phyloP scores from a whole-genome alignment of 768 basidiomycete species.

The Candolleomyces aberdarensis region DNA sequence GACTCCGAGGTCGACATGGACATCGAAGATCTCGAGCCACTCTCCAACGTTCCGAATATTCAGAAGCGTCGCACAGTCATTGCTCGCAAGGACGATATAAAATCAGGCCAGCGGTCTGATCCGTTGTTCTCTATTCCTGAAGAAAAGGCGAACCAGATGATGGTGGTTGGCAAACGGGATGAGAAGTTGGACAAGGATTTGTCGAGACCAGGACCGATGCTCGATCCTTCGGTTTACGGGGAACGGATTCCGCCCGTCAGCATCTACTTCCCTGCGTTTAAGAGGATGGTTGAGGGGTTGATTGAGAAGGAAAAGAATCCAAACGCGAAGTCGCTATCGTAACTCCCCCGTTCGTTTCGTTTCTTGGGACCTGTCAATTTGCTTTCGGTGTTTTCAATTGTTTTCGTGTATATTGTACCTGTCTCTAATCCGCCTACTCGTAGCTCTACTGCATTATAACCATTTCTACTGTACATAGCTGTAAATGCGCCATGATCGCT shows the following conservation, averaged over 20 bases:
- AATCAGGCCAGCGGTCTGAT: too few relatives aligned
- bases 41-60: too few relatives aligned
- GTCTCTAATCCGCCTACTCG: background rate
- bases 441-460: background rate
- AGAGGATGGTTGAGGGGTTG: slow-evolving; percentile 9
- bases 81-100: too few relatives aligned
- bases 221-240: slow-evolving; percentile 15
- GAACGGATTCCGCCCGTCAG: slow-evolving; percentile 11
- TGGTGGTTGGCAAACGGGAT: slow-evolving; percentile 2
- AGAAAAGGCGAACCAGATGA: background rate
- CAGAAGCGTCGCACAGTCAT: too few relatives aligned
- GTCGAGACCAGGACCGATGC: slow-evolving; percentile 19
- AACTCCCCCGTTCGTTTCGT: background rate
- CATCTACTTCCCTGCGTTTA: slow-evolving; percentile 21
- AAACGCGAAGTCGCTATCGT: background rate
- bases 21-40: background rate
- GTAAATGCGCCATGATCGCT: background rate
- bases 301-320: background rate
- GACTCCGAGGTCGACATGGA: slow-evolving; percentile 4
- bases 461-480: background rate
- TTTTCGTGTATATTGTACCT: background rate
- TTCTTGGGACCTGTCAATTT: background rate
- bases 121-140: background rate
- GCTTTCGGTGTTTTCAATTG: background rate
- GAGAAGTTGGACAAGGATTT: slow-evolving; percentile 10